Conservation (phyloP, 2,329 filamentous ascomycete species). For the Blumeria hordei region DNA sequence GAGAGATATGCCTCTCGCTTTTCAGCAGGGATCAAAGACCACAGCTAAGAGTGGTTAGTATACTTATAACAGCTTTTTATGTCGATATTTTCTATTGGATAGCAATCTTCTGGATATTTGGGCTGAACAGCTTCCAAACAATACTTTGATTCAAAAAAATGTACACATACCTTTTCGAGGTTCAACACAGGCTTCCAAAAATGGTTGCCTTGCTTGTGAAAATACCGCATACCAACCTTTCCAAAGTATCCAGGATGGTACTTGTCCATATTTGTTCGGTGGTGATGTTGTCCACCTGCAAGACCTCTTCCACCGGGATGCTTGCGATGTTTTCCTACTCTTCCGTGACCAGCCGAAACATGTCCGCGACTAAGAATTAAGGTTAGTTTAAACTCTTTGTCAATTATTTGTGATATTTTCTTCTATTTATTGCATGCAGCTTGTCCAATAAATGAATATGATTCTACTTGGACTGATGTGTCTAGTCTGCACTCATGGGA, state of each 20-base stretch:
- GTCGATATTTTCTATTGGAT: not conserved
- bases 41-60: conserved; percentile 38
- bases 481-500: not conserved
- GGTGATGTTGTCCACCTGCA: conserved; percentile 98
- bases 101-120: not conserved
- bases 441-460: not conserved
- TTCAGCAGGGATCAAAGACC: conserved; percentile 82
- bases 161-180: conserved; percentile 64
- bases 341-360: conserved; percentile 94
- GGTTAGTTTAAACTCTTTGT: conserved; percentile 10
- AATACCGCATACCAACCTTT: conserved; percentile 88
- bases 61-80: not conserved
- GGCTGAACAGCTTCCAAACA: not conserved
- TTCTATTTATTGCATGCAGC: not conserved
- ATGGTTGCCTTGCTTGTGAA: conserved; percentile 88
- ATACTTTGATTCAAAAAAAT: not conserved
- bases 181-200: conserved; percentile 99
- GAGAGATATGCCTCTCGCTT: conserved; percentile 78
- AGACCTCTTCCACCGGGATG: conserved; percentile 59
- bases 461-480: not conserved
- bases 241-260: conserved; percentile 99
- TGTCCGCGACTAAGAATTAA: conserved; percentile 53
- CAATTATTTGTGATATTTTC: not conserved
- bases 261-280: conserved; percentile 77
- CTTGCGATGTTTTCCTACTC: conserved; percentile 98